Percentiles rank a stretch among this genome's conserved stretches.
Conservation (phyloP, 177 flowering plant genomes). For the Vitis hybrid region DNA sequence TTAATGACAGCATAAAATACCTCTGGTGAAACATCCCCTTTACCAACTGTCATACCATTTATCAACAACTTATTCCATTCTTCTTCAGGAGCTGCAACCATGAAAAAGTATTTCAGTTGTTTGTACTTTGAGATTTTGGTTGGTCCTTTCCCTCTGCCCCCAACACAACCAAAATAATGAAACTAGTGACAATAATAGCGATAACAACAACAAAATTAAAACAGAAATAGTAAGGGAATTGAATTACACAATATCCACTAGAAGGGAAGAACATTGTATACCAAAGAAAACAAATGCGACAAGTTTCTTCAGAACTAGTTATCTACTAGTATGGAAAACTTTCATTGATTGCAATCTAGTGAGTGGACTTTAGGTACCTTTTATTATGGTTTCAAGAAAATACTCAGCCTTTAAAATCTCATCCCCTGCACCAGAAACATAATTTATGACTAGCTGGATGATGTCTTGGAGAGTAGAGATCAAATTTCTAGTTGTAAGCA, state of each 20-base stretch:
- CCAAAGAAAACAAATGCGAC: too few species aligned
- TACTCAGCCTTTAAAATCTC: conserved; percentile 70
- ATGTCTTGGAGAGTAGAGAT: not conserved
- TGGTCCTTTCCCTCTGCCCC: not conserved
- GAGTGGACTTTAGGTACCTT: conserved; percentile 38
- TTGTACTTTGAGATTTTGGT: too few species aligned
- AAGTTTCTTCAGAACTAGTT: too few species aligned
- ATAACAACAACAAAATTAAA: too few species aligned
- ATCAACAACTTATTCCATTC: conserved; percentile 78
- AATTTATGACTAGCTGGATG: not conserved
- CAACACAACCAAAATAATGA: not conserved
- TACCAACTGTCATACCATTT: conserved; percentile 65
- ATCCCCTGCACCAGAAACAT: conserved; percentile 45
- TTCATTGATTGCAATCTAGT: too few species aligned
- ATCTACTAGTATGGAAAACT: too few species aligned
- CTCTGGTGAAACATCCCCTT: conserved; percentile 69
- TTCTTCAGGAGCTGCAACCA: conserved; percentile 71
- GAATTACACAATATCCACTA: too few species aligned
- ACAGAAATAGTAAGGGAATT: too few species aligned
- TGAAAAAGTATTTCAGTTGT: not conserved
- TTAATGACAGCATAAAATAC: conserved; percentile 67
- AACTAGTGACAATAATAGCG: not conserved
- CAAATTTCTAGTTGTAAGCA: not conserved
- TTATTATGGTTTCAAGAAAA: conserved; percentile 76
- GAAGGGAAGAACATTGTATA: too few species aligned